A percentile compares a stretch with the other conserved stretches of the same genome.
These are phyloP conservation scores for Discostella stelligera DNA, from an alignment of 352 stramenopile genomes.

Conservation along the genomic window DNA sequence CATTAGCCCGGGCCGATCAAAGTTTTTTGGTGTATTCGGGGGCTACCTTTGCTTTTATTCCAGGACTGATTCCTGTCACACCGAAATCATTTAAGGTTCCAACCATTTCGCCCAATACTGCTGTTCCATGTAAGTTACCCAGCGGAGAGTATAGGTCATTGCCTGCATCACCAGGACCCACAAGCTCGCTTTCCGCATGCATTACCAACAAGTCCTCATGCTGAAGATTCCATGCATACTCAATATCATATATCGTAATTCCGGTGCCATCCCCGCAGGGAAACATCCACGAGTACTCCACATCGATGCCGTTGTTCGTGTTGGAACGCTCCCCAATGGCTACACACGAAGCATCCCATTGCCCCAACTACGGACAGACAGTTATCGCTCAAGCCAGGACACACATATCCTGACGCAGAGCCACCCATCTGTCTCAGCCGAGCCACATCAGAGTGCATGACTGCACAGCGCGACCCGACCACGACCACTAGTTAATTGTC, in stretches of 20 bases:
- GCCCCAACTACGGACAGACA: no score
- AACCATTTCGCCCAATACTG: constrained; percentile 26
- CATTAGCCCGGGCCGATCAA: constrained; percentile 17
- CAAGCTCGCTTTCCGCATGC: neutral
- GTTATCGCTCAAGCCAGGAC: no score
- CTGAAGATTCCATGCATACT: constrained; percentile 18
- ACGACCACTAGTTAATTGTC: no score
- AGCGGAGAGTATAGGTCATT: neutral
- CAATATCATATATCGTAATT: constrained; percentile 17
- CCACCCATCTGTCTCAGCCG: no score
- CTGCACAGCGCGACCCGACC: no score
- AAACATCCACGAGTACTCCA: constrained; percentile 15
- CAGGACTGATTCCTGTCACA: constrained; percentile 17
- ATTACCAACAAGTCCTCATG: constrained; percentile 16
- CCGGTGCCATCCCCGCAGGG: constrained; percentile 6
- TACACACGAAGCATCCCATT: no score
- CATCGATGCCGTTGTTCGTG: constrained; percentile 21
- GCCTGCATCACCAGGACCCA: neutral
- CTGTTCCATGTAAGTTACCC: constrained; percentile 9
- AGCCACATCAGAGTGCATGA: no score
- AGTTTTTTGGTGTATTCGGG: constrained; percentile 6
- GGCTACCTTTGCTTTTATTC: constrained; percentile 6
- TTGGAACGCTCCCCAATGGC: no score
- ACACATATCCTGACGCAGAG: no score
- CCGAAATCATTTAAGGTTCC: constrained; percentile 16